These are phyloP conservation scores for Paramarasmius palmivorus DNA, from an alignment of 1,284 basidiomycete genomes.

Conservation along the genomic window DNA sequence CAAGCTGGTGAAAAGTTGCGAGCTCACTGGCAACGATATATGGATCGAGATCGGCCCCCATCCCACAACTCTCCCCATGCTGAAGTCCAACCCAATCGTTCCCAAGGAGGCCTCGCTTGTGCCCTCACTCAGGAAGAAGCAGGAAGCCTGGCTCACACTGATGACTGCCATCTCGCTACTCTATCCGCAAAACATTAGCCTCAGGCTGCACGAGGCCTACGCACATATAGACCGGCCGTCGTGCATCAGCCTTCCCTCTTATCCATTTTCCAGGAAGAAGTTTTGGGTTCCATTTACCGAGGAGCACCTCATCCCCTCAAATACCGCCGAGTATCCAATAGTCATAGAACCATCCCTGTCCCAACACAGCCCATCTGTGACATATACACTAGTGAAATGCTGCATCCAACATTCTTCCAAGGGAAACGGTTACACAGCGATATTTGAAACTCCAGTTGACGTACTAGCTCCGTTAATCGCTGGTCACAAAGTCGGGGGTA, in stretches of 20 bases:
- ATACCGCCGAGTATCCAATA: neutral
- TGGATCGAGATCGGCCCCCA: conserved; percentile 73
- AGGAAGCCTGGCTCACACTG: conserved; percentile 45
- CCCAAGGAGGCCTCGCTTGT: conserved; percentile 35
- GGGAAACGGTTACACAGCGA: neutral
- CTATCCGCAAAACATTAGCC: conserved; percentile 38
- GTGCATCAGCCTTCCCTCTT: conserved; percentile 55
- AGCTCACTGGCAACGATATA: conserved; percentile 31
- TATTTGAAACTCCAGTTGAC: neutral
- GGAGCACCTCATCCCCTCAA: neutral
- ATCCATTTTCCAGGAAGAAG: conserved; percentile 55
- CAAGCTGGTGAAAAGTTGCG: conserved; percentile 32
- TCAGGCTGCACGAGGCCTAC: conserved; percentile 60
- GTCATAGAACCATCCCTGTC: too few relatives aligned
- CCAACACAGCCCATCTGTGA: neutral
- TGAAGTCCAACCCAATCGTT: conserved; percentile 41
- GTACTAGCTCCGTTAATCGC: neutral
- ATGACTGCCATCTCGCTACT: conserved; percentile 45
- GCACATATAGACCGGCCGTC: conserved; percentile 36
- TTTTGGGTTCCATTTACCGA: conserved; percentile 54
- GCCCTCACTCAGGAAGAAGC: conserved; percentile 47
- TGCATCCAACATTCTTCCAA: neutral
- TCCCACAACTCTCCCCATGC: conserved; percentile 52
- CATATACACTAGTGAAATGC: neutral
- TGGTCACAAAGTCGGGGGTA: neutral